phyloP scores from a whole-genome alignment of 2,329 filamentous ascomycete species.

The Westerdykella ornata region DNA sequence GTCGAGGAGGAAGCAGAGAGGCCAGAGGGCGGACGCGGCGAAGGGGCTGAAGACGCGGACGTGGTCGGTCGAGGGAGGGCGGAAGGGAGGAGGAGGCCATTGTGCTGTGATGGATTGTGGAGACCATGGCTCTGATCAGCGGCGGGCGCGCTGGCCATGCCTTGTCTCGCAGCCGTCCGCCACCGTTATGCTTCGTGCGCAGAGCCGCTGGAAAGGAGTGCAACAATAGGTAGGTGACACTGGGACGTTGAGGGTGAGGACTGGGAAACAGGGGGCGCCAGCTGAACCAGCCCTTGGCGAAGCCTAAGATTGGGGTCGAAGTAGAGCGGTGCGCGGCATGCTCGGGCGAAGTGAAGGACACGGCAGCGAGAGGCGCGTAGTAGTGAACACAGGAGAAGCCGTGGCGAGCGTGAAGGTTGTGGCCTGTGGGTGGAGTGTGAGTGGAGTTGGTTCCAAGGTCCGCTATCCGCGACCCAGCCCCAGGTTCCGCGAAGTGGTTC shows the following conservation, averaged over 20 bases:
- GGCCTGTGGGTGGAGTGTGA: too few species aligned
- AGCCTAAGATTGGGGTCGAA: conserved; percentile 11
- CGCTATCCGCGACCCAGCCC: too few species aligned
- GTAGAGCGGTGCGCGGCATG: not conserved
- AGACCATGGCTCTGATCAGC: conserved; percentile 25
- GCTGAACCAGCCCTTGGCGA: conserved; percentile 7
- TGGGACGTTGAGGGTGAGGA: not conserved
- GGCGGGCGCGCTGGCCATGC: conserved; percentile 27
- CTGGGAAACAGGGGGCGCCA: conserved; percentile 4
- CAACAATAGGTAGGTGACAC: not conserved
- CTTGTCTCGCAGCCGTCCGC: conserved; percentile 14
- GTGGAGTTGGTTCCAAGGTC: too few species aligned
- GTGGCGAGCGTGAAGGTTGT: too few species aligned
- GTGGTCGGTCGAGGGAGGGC: conserved; percentile 27
- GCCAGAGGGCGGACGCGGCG: conserved; percentile 28
- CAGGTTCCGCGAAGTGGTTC: too few species aligned
- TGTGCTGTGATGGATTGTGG: conserved; percentile 3
- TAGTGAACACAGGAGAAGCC: too few species aligned
- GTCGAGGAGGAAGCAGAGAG: conserved; percentile 23
- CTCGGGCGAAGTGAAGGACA: too few species aligned
- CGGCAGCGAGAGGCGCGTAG: too few species aligned
- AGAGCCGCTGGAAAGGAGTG: not conserved
- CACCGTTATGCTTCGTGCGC: not conserved
- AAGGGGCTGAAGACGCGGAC: conserved; percentile 18
- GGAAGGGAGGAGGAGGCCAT: conserved; percentile 26